Base-by-base conservation (phyloP, 371 early-diverging fungal species). In the Capniomyces stellatus region DNA sequence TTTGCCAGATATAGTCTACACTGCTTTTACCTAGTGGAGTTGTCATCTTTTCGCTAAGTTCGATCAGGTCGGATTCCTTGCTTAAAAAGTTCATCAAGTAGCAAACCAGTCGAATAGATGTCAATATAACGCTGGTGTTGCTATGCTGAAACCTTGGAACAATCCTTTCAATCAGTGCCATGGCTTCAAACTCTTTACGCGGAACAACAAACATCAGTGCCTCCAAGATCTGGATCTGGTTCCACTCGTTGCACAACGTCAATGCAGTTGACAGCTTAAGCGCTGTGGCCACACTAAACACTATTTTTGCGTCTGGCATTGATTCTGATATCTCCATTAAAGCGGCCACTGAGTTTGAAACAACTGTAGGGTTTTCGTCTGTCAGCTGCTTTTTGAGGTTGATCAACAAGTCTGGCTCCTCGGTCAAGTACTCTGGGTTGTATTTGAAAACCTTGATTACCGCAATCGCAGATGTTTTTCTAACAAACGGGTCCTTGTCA, bases 201-300 rank as follows among this genome's bases (percentile, higher is more conserved):
- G 95, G 95, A 4, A 82, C 78, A 63, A 85, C 88, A 23, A 77
- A 80, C 61, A 87, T 79, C 25, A 95, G 74, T 18, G 88, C 78
- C 42, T 82, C 82, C 46, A 95, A 66, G 48, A 95, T 89, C 61
- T 82, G 85, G 25, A 85, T 82, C 71, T 93, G 92, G 24, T 90
- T 92, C 96, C 96, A 95, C 41, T 95, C 89, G 40, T 88, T 87
- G 74, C 96, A 98, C 68, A 95, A 94, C 66, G 94, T 94, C 54
- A 98, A 60, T 0, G 96, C 95, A 21, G 87, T 82, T 50, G 91
- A 70, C 60, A 96, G 75, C 66, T 94, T 94, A 65, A 79, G 79
- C 39, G 89, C 81, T 30, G 85, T 78, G 30, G 73, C 69, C 57
- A 73, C 75, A 58, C 83, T 93, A 51, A 94, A 71, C 52, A 77